phyloP scores from a whole-genome alignment of 2,329 filamentous ascomycete species.

The Aspergillus luchuensis region DNA sequence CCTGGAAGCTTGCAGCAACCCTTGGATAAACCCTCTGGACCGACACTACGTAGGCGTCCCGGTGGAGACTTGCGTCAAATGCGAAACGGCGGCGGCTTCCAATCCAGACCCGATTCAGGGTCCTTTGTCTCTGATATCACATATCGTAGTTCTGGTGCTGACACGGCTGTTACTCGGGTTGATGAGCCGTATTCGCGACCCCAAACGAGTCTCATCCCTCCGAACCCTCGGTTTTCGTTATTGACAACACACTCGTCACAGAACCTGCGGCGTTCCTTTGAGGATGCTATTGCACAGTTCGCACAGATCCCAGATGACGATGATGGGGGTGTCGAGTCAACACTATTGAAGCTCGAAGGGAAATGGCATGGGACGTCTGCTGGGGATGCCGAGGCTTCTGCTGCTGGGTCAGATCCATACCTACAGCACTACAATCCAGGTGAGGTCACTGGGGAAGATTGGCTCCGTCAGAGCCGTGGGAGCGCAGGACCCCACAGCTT shows the following conservation, averaged over 20 bases:
- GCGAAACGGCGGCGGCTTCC: slow-evolving; percentile 64
- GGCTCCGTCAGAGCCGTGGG: slow-evolving; percentile 9
- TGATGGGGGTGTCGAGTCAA: slow-evolving; percentile 89
- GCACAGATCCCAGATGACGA: slow-evolving; percentile 86
- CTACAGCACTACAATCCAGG: neutral
- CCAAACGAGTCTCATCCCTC: slow-evolving; percentile 31
- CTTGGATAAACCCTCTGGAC: slow-evolving; percentile 33
- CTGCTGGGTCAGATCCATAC: neutral
- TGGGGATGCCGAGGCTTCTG: slow-evolving; percentile 3
- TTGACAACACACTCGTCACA: slow-evolving; percentile 58
- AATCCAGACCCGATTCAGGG: slow-evolving; percentile 42
- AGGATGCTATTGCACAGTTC: slow-evolving; percentile 82
- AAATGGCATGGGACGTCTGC: slow-evolving; percentile 55
- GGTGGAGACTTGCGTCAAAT: slow-evolving; percentile 74
- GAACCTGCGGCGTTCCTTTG: slow-evolving; percentile 70
- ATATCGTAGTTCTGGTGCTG: slow-evolving; percentile 32
- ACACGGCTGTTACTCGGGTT: slow-evolving; percentile 21
- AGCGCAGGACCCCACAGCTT: neutral
- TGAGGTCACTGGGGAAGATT: slow-evolving; percentile 8
- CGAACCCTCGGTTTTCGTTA: slow-evolving; percentile 43
- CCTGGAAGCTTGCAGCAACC: slow-evolving; percentile 17
- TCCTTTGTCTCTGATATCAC: slow-evolving; percentile 43
- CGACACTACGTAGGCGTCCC: slow-evolving; percentile 69
- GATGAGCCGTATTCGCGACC: slow-evolving; percentile 25
- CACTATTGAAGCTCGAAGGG: slow-evolving; percentile 87